These are phyloP conservation scores for Nannizzia gypsea DNA, from an alignment of 2,329 filamentous ascomycete genomes.

Conservation along the genomic window DNA sequence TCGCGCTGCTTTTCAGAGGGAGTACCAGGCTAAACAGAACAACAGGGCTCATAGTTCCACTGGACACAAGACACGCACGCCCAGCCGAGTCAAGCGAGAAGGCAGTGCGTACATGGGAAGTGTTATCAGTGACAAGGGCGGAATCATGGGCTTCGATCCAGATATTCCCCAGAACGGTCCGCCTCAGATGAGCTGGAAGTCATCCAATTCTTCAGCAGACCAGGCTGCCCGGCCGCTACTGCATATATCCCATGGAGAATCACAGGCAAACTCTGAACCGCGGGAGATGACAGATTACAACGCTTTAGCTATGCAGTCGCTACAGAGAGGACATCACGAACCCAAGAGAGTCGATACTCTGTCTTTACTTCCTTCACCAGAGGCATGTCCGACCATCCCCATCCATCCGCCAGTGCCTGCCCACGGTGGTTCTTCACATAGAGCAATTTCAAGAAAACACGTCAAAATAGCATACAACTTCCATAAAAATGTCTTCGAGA, in stretches of 20 bases:
- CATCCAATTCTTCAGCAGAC: slow-evolving; percentile 36
- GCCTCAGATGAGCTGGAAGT: slow-evolving; percentile 35
- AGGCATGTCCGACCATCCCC: slow-evolving; percentile 46
- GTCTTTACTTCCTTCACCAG: slow-evolving; percentile 39
- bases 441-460: slow-evolving; percentile 51
- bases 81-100: slow-evolving; percentile 35
- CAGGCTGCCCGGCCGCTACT: slow-evolving; percentile 22
- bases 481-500: slow-evolving; percentile 44
- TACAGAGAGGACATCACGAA: slow-evolving; percentile 13
- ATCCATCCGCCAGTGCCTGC: slow-evolving; percentile 45
- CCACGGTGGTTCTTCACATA: slow-evolving; percentile 40
- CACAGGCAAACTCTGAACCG: slow-evolving; percentile 8
- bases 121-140: slow-evolving; percentile 45
- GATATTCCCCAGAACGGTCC: slow-evolving; percentile 31
- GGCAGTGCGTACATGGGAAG: slow-evolving; percentile 37
- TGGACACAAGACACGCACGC: slow-evolving; percentile 33
- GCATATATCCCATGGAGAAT: slow-evolving; percentile 14
- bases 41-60: slow-evolving; percentile 37
- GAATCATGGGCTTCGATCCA: slow-evolving; percentile 41
- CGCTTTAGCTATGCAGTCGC: slow-evolving; percentile 35
- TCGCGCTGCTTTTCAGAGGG: slow-evolving; percentile 35
- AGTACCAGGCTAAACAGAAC: slow-evolving; percentile 33
- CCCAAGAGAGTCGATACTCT: slow-evolving; percentile 37
- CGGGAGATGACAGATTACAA: slow-evolving; percentile 32
- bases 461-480: slow-evolving; percentile 51